A percentile compares a stretch with the other conserved stretches of the same genome.
phyloP scores from a whole-genome alignment of 2,329 filamentous ascomycete genomes.

The Ascochyta koolunga region DNA sequence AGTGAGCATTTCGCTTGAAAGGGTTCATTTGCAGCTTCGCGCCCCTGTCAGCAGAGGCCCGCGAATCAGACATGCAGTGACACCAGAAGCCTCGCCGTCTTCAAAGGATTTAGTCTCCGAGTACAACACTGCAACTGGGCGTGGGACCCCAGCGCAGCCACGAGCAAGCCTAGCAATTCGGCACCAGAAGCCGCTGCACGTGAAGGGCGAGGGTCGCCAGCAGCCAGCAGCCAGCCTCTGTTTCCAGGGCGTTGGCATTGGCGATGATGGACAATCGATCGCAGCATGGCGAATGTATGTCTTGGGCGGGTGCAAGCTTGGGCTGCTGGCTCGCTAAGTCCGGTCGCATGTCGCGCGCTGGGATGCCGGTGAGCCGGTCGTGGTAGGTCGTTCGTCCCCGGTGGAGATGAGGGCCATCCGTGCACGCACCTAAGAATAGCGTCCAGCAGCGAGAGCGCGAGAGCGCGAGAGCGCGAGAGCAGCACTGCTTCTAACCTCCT shows the following conservation, averaged over 20 bases:
- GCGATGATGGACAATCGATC: constrained; percentile 35
- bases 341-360: constrained; percentile 1
- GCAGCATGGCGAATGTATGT: constrained; percentile 26
- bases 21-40: constrained; percentile 7
- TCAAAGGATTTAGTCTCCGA: constrained; percentile 15
- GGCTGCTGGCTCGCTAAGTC: constrained; percentile 15
- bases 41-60: constrained; percentile 8
- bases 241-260: constrained; percentile 29
- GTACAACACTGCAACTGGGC: not conserved
- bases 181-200: constrained; percentile 34
- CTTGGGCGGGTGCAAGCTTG: constrained; percentile 14
- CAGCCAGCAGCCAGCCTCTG: constrained; percentile 11
- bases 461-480: constrained; percentile 1
- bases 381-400: too few relatives aligned
- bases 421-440: constrained; percentile 15
- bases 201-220: constrained; percentile 26
- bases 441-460: not conserved
- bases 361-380: too few relatives aligned
- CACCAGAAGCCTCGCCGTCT: constrained; percentile 12
- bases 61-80: constrained; percentile 13
- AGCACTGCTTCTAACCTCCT: constrained; percentile 18
- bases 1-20: constrained; percentile 16
- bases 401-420: not conserved
- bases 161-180: constrained; percentile 10
- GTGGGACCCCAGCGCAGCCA: constrained; percentile 17